Base-by-base conservation (phyloP, 2,329 filamentous ascomycete species). In the Hypoxylon sp. region DNA sequence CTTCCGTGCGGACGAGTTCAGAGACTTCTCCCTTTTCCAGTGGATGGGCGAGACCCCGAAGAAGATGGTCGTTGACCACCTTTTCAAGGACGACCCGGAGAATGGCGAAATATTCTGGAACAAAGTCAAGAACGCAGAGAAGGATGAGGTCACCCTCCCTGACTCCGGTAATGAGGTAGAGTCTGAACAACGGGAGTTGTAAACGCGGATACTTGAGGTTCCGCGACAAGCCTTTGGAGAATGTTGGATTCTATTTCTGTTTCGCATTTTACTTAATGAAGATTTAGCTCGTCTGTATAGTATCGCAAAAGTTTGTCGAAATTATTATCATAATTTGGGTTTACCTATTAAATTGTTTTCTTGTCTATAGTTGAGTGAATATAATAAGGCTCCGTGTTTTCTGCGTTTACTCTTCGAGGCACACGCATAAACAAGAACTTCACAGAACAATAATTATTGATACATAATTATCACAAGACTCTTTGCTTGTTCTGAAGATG, bases 41-140 rank as follows among this genome's bases (percentile, higher is more conserved):
- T 93, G 90, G 90, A 82, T 93, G 77, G 90, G 89, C 3, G 88
- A 91, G 81, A 91, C 90, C 6, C 90, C 90, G 0, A 83, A 85
- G 80, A 82, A 86, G 63, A 81, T 90, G 79, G 89, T 91, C 3
- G 81, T 85, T 39, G 90, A 92, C 67, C 89, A 90, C 68, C 71
- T 92, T 54, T 92, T 92, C 74, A 80, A 84, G 21, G 82, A 86
- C 16, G 87, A 91, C 71, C 80, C 83, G 34, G 83, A 89, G 78
- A 85, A 83, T 8, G 89, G 86, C 0, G 82, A 87, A 72, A 85
- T 84, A 71, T 92, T 93, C 74, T 83, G 87, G 79, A 80, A 87
- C 16, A 82, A 84, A 60, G 84, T 92, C 57, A 83, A 88, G 79
- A 83, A 85, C 68, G 88, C 88, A 0, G 81, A 87, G 73, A 90